Conservation (phyloP, 345 rosid genomes). For the Gynandropsis gynandra region DNA sequence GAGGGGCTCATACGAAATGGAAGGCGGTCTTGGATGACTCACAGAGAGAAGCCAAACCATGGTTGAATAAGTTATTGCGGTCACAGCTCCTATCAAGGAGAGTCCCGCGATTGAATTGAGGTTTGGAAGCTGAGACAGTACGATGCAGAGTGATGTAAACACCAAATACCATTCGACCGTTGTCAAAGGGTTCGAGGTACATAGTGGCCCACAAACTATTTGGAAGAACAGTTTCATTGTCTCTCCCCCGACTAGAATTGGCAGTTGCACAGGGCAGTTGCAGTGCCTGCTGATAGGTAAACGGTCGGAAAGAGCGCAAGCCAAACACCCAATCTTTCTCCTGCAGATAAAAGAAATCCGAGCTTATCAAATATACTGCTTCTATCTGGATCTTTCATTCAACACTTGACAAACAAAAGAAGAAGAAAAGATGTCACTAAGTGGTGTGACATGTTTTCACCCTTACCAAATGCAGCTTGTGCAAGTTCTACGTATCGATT, state of each 20-base stretch:
- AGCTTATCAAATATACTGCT: neutral
- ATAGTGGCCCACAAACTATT: constrained; percentile 83
- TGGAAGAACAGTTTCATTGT: constrained; percentile 92
- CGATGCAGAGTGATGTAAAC: constrained; percentile 86
- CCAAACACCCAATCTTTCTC: constrained; percentile 86
- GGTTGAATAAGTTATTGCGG: constrained; percentile 84
- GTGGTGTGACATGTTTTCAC: constrained; percentile 13
- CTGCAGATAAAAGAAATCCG: constrained; percentile 34
- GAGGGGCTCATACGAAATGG: constrained; percentile 68
- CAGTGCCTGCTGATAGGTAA: constrained; percentile 93
- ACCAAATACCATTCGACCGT: constrained; percentile 96
- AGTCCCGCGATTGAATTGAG: constrained; percentile 96
- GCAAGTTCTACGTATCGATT: constrained; percentile 96
- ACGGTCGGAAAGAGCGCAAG: constrained; percentile 93
- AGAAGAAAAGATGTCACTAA: neutral
- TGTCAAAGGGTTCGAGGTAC: constrained; percentile 80
- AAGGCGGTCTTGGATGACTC: constrained; percentile 76
- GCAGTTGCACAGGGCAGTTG: constrained; percentile 80
- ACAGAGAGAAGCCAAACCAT: constrained; percentile 98
- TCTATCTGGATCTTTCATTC: no score
- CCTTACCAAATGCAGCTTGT: constrained; percentile 88
- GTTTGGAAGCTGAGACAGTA: constrained; percentile 94
- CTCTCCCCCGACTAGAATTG: constrained; percentile 92
- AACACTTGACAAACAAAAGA: no score
- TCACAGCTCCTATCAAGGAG: constrained; percentile 86